A percentile compares a stretch with the other conserved stretches of the same genome.
Evolutionary conservation across 1,139 yeast species (phyloP).

Genomic region (Geotrichum cucujoidarum): DNA sequence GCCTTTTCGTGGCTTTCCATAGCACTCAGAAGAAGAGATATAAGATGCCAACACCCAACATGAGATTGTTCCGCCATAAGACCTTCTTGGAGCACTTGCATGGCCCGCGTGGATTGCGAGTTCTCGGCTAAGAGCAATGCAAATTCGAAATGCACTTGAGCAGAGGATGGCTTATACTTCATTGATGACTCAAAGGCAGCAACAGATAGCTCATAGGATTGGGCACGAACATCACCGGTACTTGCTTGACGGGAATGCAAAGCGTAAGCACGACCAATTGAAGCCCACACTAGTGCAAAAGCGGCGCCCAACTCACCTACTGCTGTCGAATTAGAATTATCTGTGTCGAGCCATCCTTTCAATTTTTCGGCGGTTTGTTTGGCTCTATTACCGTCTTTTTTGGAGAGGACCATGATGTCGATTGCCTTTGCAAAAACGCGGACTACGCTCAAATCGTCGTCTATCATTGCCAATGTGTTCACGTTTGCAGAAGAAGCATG

Average conservation of each 20-base stretch:
- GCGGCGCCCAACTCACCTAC: constrained; percentile 16
- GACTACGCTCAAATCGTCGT: constrained; percentile 31
- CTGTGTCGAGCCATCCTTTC: constrained; percentile 25
- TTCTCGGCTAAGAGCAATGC: constrained; percentile 32
- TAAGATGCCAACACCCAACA: constrained; percentile 48
- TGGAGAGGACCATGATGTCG: constrained; percentile 23
- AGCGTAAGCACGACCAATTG: constrained; percentile 30
- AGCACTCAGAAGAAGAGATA: constrained; percentile 49
- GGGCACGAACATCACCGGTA: constrained; percentile 23
- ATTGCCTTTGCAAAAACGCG: constrained; percentile 28
- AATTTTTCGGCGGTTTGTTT: constrained; percentile 29
- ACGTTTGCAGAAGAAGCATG: constrained; percentile 43
- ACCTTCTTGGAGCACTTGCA: constrained; percentile 36
- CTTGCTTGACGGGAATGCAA: constrained; percentile 26
- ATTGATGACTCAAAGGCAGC: constrained; percentile 28
- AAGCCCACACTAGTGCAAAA: constrained; percentile 26
- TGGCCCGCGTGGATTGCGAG: constrained; percentile 30
- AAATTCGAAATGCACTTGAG: constrained; percentile 27
- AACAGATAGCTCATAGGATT: constrained; percentile 25
- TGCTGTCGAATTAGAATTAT: constrained; percentile 1
- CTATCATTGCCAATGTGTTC: constrained; percentile 39
- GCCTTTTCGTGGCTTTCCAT: constrained; percentile 48
- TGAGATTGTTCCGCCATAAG: constrained; percentile 41
- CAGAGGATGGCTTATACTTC: constrained; percentile 20
- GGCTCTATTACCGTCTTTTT: constrained; percentile 24